Evolutionary conservation across 306 rosid genomes (phyloP).

Genomic region (cucumber (Cucumis sativus)): DNA sequence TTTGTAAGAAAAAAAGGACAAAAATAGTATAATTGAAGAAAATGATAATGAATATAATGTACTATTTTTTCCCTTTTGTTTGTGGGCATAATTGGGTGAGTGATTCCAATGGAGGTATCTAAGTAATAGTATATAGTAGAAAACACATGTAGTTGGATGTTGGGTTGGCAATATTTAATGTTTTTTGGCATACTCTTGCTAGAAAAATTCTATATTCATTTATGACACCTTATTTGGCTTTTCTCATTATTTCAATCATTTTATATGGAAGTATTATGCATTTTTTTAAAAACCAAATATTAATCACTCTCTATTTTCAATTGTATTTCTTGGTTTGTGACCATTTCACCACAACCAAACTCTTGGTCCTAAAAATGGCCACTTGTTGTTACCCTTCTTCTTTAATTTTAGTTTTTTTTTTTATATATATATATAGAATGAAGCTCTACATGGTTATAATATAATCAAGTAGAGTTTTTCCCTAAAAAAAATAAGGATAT

Average conservation of each 20-base stretch:
- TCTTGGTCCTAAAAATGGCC: neutral
- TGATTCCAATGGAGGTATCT: neutral
- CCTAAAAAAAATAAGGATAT: neutral
- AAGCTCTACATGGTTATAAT: neutral
- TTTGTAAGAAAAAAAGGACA: neutral
- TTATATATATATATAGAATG: neutral
- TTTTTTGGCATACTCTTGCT: neutral
- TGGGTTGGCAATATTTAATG: slow-evolving; percentile 8
- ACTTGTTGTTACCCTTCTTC: neutral
- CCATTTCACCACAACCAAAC: neutral
- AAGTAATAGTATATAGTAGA: neutral
- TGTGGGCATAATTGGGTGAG: neutral
- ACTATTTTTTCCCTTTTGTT: neutral
- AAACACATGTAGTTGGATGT: slow-evolving; percentile 7
- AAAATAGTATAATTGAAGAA: neutral
- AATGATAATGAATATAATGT: neutral
- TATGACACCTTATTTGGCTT: neutral
- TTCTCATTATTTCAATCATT: neutral
- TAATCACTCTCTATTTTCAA: neutral
- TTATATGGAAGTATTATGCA: neutral
- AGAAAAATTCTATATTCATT: neutral
- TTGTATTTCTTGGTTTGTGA: neutral
- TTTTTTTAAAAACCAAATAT: neutral
- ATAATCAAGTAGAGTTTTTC: neutral
- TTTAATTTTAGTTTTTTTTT: neutral